These are phyloP conservation scores for Ormosia semicastrata DNA, from an alignment of 306 rosid genomes.

Conservation along the genomic window DNA sequence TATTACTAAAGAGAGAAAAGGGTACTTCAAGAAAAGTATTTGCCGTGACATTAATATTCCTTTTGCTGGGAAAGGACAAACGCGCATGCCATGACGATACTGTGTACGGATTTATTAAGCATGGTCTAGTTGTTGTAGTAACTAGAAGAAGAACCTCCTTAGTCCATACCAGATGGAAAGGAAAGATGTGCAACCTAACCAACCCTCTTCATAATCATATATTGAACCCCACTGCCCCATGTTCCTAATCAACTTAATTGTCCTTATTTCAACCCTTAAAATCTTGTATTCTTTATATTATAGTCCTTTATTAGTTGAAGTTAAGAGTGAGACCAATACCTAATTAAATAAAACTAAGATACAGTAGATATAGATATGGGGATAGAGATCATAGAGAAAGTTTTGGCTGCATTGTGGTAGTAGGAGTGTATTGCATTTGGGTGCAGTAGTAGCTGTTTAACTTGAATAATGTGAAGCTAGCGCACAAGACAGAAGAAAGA, in stretches of 20 bases:
- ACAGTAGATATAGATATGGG: too few species aligned
- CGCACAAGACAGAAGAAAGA: background rate
- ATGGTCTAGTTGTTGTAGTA: background rate
- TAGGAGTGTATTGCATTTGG: background rate
- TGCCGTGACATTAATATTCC: slow-evolving; percentile 20
- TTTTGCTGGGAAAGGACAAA: slow-evolving; percentile 21
- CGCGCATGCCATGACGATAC: slow-evolving; percentile 20
- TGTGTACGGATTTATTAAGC: slow-evolving; percentile 25
- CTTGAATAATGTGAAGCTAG: background rate
- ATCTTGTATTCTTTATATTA: background rate
- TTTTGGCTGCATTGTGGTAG: background rate
- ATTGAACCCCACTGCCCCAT: background rate
- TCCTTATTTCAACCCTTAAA: background rate
- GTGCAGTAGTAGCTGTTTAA: background rate
- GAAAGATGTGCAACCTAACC: background rate
- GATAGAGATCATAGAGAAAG: background rate
- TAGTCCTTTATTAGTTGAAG: background rate
- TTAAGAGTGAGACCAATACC: too few species aligned
- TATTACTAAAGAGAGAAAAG: background rate
- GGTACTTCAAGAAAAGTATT: background rate
- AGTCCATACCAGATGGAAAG: background rate
- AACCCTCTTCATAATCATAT: background rate
- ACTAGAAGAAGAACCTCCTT: background rate
- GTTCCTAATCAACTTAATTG: background rate
- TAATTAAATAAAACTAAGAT: too few species aligned